A percentile compares a stretch with the other conserved stretches of the same genome.
Evolutionary conservation across 768 basidiomycete species (phyloP).

Genomic region (Boletus coccyginus): DNA sequence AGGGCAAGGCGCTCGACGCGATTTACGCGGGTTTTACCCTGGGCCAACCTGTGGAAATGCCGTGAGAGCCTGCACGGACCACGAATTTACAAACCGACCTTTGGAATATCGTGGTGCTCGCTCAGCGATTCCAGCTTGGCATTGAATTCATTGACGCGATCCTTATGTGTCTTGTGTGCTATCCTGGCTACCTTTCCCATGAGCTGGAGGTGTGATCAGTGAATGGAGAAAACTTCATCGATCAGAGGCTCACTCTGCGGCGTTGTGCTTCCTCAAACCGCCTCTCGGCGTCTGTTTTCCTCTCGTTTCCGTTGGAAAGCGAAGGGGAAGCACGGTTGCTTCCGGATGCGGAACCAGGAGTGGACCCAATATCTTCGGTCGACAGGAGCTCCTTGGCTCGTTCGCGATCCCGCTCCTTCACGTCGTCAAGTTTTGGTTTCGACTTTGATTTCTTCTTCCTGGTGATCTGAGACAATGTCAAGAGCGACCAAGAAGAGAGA

Average conservation of each 20-base stretch:
- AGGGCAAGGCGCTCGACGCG: slow-evolving; percentile 25
- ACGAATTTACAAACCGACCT: slow-evolving; percentile 47
- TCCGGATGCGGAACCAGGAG: slow-evolving; percentile 46
- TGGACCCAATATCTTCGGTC: slow-evolving; percentile 44
- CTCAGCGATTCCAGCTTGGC: slow-evolving; percentile 79
- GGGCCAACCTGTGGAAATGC: slow-evolving; percentile 66
- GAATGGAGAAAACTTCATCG: neutral
- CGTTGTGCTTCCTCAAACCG: slow-evolving; percentile 88
- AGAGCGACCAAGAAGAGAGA: neutral
- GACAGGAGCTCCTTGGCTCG: slow-evolving; percentile 49
- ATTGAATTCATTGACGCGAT: slow-evolving; percentile 90
- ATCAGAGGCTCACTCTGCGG: slow-evolving; percentile 55
- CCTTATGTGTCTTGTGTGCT: slow-evolving; percentile 88
- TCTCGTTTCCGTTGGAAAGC: slow-evolving; percentile 43
- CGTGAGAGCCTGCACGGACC: slow-evolving; percentile 32
- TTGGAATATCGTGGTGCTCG: slow-evolving; percentile 95
- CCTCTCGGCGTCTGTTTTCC: slow-evolving; percentile 84
- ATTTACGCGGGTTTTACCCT: slow-evolving; percentile 55
- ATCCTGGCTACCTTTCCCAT: slow-evolving; percentile 70
- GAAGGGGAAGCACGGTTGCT: slow-evolving; percentile 64
- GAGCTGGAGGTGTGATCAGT: slow-evolving; percentile 47
- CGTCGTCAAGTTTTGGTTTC: slow-evolving; percentile 54
- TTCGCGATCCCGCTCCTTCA: slow-evolving; percentile 40
- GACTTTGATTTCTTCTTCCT: slow-evolving; percentile 86
- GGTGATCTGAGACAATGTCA: slow-evolving; percentile 13